Evolutionary conservation across 73 alveolate genomes (phyloP).

Genomic region (Strombidium stylifer): DNA sequence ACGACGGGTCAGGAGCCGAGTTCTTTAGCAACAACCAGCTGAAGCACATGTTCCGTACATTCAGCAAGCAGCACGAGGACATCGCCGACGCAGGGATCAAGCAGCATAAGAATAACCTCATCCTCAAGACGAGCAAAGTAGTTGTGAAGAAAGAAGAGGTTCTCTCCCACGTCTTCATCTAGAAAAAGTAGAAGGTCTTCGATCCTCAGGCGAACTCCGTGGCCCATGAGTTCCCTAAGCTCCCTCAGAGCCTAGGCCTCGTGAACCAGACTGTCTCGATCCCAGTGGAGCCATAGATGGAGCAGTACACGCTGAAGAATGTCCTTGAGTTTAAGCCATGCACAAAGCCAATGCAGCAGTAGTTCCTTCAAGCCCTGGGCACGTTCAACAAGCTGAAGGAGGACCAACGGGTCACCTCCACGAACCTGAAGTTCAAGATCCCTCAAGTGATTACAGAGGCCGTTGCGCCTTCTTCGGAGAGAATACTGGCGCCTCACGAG

Average conservation of each 20-base stretch:
- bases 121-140: too few relatives aligned
- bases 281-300: slow-evolving; percentile 16
- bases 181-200: neutral
- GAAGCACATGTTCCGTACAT: slow-evolving; percentile 66
- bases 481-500: neutral
- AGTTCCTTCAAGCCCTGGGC: neutral
- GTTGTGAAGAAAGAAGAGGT: slow-evolving; percentile 37
- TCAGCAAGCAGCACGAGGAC: slow-evolving; percentile 10
- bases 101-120: neutral
- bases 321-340: slow-evolving; percentile 2
- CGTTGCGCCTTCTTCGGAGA: neutral
- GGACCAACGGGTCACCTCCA: too few relatives aligned
- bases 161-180: slow-evolving; percentile 9
- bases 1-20: slow-evolving; percentile 71
- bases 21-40: slow-evolving; percentile 55
- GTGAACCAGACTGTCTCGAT: slow-evolving; percentile 60
- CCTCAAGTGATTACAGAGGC: neutral
- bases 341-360: neutral
- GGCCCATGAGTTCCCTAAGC: slow-evolving; percentile 4
- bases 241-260: slow-evolving; percentile 63
- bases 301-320: slow-evolving; percentile 9
- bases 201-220: neutral
- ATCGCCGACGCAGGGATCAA: slow-evolving; percentile 4
- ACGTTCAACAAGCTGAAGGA: neutral
- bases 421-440: too few relatives aligned